A percentile compares a stretch with the other conserved stretches of the same genome.
phyloP scores from a whole-genome alignment of 768 basidiomycete genomes.

The Exidia glandulosa region DNA sequence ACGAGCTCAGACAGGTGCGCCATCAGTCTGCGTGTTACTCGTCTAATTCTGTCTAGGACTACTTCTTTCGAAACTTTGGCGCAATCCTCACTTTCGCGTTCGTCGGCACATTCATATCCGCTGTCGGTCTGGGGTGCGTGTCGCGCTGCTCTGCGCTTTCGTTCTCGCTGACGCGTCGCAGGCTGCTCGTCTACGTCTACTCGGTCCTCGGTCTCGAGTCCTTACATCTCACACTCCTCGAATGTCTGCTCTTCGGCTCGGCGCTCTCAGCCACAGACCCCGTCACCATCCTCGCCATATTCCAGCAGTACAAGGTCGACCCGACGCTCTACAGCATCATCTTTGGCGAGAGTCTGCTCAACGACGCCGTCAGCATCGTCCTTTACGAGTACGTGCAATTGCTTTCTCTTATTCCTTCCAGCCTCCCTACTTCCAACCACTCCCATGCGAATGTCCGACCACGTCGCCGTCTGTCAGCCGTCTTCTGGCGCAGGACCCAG shows the following conservation, averaged over 20 bases:
- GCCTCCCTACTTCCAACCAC: conserved; percentile 3
- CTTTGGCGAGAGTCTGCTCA: conserved; percentile 92
- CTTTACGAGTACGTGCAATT: conserved; percentile 99
- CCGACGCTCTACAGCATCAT: conserved; percentile 96
- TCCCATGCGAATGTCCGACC: neutral
- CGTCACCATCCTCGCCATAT: conserved; percentile 94
- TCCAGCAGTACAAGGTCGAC: conserved; percentile 97
- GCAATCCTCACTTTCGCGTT: conserved; percentile 93
- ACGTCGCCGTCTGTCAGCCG: neutral
- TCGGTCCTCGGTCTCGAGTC: conserved; percentile 88
- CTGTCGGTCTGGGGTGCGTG: conserved; percentile 88
- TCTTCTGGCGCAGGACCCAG: no score
- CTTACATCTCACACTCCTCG: conserved; percentile 72
- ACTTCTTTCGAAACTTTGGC: conserved; percentile 97
- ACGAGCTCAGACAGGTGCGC: conserved; percentile 87
- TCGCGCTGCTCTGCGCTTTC: neutral
- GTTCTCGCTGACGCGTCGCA: conserved; percentile 45
- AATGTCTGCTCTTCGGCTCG: conserved; percentile 93
- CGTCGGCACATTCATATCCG: conserved; percentile 90
- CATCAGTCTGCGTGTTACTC: neutral
- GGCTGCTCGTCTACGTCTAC: conserved; percentile 89
- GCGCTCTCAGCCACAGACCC: conserved; percentile 97
- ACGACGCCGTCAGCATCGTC: conserved; percentile 99
- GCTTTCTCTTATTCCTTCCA: neutral
- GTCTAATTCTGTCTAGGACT: conserved; percentile 47